These are phyloP conservation scores for Coleophoma cylindrospora DNA, from an alignment of 2,329 filamentous ascomycete genomes.

Conservation along the genomic window DNA sequence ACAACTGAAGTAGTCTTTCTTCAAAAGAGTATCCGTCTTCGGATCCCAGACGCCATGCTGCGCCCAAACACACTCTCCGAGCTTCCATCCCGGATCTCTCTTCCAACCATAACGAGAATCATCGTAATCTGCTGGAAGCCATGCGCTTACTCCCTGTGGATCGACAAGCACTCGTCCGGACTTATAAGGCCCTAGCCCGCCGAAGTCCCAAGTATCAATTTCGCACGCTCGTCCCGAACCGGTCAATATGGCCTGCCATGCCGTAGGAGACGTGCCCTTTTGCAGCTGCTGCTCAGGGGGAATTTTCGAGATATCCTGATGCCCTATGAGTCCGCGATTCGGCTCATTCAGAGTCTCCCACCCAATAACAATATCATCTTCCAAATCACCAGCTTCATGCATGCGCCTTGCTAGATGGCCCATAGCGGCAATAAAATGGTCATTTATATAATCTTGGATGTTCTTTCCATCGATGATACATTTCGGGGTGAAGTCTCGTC, in stretches of 20 bases:
- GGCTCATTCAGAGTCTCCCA: slow-evolving; percentile 98
- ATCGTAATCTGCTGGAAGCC: slow-evolving; percentile 78
- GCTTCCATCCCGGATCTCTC: slow-evolving; percentile 79
- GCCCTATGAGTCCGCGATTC: slow-evolving; percentile 80
- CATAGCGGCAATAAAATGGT: slow-evolving; percentile 77
- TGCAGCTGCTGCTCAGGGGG: slow-evolving; percentile 86
- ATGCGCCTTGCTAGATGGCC: slow-evolving; percentile 79
- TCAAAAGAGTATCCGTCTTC: slow-evolving; percentile 66
- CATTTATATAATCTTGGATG: slow-evolving; percentile 91
- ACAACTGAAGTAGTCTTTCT: slow-evolving; percentile 83
- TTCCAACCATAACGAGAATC: slow-evolving; percentile 89
- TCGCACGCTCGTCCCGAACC: slow-evolving; percentile 90
- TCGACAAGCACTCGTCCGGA: slow-evolving; percentile 79
- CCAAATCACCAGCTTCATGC: slow-evolving; percentile 82
- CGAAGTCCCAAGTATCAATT: slow-evolving; percentile 89
- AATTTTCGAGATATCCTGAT: slow-evolving; percentile 73
- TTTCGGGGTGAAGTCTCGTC: slow-evolving; percentile 88
- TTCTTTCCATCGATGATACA: slow-evolving; percentile 93
- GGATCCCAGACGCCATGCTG: slow-evolving; percentile 96
- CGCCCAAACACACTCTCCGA: slow-evolving; percentile 95
- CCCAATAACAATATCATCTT: slow-evolving; percentile 82
- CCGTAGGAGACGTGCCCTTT: slow-evolving; percentile 88
- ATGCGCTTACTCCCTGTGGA: slow-evolving; percentile 78
- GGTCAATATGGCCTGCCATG: slow-evolving; percentile 88
- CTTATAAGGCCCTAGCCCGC: slow-evolving; percentile 86